Conservation (phyloP, 2,329 filamentous ascomycete species). For the Claviceps sp. region DNA sequence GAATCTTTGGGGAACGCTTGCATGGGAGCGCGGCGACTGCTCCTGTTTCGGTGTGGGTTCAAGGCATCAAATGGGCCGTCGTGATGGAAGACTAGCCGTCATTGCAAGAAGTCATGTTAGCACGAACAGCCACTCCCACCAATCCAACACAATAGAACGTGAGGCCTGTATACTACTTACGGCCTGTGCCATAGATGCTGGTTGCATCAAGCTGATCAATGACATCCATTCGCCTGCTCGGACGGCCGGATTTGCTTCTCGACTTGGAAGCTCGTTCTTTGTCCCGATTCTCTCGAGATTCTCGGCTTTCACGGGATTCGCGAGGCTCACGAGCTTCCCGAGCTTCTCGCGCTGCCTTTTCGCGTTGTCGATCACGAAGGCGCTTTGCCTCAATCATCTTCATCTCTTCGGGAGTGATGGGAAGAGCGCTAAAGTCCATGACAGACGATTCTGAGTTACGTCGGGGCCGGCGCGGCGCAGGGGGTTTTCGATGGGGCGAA, state of each 20-base stretch:
- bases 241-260: conserved; percentile 34
- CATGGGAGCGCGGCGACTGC: conserved; percentile 78
- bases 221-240: conserved; percentile 56
- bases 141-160: not conserved
- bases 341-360: conserved; percentile 6
- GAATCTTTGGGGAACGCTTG: conserved; percentile 89
- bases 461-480: conserved; percentile 39
- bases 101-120: not conserved
- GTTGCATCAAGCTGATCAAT: conserved; percentile 97
- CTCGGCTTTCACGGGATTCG: conserved; percentile 30
- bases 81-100: conserved; percentile 72
- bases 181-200: conserved; percentile 83
- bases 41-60: conserved; percentile 85
- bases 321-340: conserved; percentile 11
- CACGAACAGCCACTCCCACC: too few species aligned
- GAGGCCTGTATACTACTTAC: conserved; percentile 38
- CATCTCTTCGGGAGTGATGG: conserved; percentile 41
- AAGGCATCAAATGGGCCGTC: conserved; percentile 95
- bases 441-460: conserved; percentile 73
- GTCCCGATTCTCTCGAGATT: conserved; percentile 31
- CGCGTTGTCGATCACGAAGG: conserved; percentile 12
- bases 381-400: conserved; percentile 24
- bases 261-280: conserved; percentile 26
- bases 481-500: conserved; percentile 22
- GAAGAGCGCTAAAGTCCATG: conserved; percentile 42